Conservation (phyloP, 2,329 filamentous ascomycete genomes). For the Emericellopsis atlantica region DNA sequence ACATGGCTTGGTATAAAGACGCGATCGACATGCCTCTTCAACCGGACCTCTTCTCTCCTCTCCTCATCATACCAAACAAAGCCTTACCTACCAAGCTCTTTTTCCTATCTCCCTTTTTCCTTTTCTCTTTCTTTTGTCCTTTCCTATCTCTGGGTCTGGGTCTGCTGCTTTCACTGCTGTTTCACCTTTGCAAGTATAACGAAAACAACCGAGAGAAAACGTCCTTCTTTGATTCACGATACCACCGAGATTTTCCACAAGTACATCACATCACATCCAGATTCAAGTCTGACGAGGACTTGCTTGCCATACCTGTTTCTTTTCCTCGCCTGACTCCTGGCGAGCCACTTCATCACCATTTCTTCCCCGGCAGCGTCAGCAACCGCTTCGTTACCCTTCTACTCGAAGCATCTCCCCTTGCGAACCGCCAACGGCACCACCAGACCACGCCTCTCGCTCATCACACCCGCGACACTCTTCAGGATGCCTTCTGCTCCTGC, state of each 20-base stretch:
- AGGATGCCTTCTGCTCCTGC: slow-evolving; percentile 24
- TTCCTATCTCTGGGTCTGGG: slow-evolving; percentile 12
- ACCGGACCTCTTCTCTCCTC: slow-evolving; percentile 6
- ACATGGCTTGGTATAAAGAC: not conserved
- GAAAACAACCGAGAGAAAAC: not conserved
- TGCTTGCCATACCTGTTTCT: not conserved
- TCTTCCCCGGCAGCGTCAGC: slow-evolving; percentile 13
- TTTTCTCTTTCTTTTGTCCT: slow-evolving; percentile 10
- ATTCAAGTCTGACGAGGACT: not conserved
- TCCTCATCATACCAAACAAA: slow-evolving; percentile 10
- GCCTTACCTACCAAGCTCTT: slow-evolving; percentile 6
- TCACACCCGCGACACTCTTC: slow-evolving; percentile 17
- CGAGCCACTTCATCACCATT: slow-evolving; percentile 15
- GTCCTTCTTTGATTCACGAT: not conserved
- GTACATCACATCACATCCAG: not conserved
- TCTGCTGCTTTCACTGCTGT: not conserved
- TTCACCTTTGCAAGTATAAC: not conserved
- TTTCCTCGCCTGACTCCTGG: not conserved
- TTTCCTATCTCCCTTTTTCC: slow-evolving; percentile 7
- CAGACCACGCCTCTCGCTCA: slow-evolving; percentile 28
- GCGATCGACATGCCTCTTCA: slow-evolving; percentile 1
- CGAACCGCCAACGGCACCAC: slow-evolving; percentile 23
- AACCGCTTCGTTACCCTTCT: slow-evolving; percentile 20
- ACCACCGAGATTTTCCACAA: not conserved
- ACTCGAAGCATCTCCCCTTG: slow-evolving; percentile 26